Percentiles rank a stretch among this genome's conserved stretches.
Conservation (phyloP, 2,329 filamentous ascomycete species). For the Pestalotiopsis sp. region DNA sequence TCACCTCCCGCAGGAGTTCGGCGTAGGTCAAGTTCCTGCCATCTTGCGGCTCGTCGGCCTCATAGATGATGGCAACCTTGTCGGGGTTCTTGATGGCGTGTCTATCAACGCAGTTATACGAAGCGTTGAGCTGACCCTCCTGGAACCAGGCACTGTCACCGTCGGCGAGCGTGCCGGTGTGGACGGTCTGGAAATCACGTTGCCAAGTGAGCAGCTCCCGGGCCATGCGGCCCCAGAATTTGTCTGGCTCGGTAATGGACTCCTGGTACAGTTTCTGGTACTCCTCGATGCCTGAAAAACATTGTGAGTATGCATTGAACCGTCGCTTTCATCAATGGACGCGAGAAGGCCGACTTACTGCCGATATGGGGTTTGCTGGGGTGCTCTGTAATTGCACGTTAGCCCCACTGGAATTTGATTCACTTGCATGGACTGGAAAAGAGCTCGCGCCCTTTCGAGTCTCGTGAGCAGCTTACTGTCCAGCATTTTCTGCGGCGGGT, state of each 20-base stretch:
- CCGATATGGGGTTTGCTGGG: constrained; percentile 69
- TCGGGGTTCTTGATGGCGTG: constrained; percentile 95
- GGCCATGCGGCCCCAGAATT: constrained; percentile 87
- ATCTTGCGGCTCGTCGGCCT: constrained; percentile 87
- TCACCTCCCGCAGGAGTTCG: constrained; percentile 92
- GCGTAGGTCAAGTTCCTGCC: constrained; percentile 90
- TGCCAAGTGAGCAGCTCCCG: constrained; percentile 91
- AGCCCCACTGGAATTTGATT: constrained; percentile 4
- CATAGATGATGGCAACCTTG: constrained; percentile 96
- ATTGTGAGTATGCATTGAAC: not conserved
- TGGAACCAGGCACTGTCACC: constrained; percentile 95
- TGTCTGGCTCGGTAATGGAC: constrained; percentile 85
- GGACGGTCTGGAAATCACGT: constrained; percentile 88
- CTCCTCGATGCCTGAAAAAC: constrained; percentile 59
- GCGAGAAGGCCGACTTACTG: constrained; percentile 48
- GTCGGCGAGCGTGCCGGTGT: constrained; percentile 71
- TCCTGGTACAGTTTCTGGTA: constrained; percentile 74
- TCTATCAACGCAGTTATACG: constrained; percentile 96
- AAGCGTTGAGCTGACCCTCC: constrained; percentile 91
- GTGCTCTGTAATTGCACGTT: constrained; percentile 54
- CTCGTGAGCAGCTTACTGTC: constrained; percentile 54
- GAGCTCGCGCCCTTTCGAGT: not conserved
- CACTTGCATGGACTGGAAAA: not conserved
- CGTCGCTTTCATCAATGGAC: not conserved
- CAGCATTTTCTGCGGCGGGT: constrained; percentile 69